Conservation (phyloP, 306 rosid genomes). For the Betula pendula region DNA sequence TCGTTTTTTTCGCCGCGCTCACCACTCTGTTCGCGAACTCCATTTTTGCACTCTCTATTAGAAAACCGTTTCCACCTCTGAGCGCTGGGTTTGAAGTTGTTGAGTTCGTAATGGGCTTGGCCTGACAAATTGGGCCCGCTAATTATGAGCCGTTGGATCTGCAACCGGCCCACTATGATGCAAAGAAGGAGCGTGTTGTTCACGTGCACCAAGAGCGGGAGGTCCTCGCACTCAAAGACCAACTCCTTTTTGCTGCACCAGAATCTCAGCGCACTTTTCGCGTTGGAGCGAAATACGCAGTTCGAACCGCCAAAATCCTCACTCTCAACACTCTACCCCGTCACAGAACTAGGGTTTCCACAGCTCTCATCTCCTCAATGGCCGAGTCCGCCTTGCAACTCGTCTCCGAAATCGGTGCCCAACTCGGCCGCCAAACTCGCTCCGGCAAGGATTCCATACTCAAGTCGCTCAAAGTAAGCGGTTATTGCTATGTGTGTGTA, state of each 20-base stretch:
- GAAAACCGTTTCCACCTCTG: too few relatives aligned
- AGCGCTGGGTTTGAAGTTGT: too few relatives aligned
- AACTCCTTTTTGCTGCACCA: not conserved
- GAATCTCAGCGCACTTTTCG: not conserved
- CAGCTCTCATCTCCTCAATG: conserved; percentile 38
- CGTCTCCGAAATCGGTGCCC: conserved; percentile 58
- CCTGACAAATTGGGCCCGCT: too few relatives aligned
- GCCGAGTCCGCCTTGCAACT: conserved; percentile 50
- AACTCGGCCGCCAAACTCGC: conserved; percentile 54
- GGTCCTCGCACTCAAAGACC: conserved; percentile 14
- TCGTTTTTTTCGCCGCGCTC: conserved; percentile 39
- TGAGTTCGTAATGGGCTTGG: too few relatives aligned
- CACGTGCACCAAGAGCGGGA: conserved; percentile 59
- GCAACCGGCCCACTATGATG: not conserved
- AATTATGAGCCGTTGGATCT: not conserved
- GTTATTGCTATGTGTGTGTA: not conserved
- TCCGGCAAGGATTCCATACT: conserved; percentile 67
- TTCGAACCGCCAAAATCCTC: conserved; percentile 10
- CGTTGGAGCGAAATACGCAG: not conserved
- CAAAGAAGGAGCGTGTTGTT: not conserved
- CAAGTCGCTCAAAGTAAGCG: conserved; percentile 66
- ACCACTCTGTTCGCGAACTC: conserved; percentile 52
- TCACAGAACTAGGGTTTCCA: conserved; percentile 18
- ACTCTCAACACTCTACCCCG: not conserved
- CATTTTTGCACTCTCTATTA: conserved; percentile 35